Evolutionary conservation across 1,284 basidiomycete genomes (phyloP), one percentile per base, ranked within the genome.

Genomic region (Bjerkandera adusta): DNA sequence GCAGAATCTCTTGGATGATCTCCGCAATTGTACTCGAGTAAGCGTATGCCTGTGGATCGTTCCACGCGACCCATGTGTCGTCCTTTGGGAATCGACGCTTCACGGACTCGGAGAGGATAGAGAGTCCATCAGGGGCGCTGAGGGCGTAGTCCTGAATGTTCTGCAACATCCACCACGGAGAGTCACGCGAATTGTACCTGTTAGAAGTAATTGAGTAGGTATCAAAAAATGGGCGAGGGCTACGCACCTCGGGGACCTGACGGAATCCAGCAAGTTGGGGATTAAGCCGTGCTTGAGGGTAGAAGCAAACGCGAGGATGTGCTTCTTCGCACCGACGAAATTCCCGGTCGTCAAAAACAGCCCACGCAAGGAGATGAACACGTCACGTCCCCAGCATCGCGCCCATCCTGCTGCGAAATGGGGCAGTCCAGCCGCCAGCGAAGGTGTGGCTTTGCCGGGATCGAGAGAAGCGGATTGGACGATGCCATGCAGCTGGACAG

Each of bases 81-180:
- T 97, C 89, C 58, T 81, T 77, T 0, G 96, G 96, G 76, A 99
- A 99, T 22, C 96, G 83, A 20, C 96, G 81, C 63, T 85, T 91
- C 47, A 98, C 86, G 2, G 75, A 70, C 60, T 96, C 93, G 1
- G 81, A 74, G 33, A 99, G 78, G 47, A 99, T 79, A 0, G 82
- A 71, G 27, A 89, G 64, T 2, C 97, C 96, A 53, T 92, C 85
- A 0, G 95, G 92, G 1, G 89, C 91, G 68, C 81, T 86, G 48
- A 72, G 73, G 32, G 83, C 85, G 65, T 97, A 98, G 67, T 98
- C 94, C 63, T 98, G 96, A 48, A 98, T 96, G 61, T 92, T 97
- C 65, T 99, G 96, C 48, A 97, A 68, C 88, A 98, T 97, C 91
- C 94, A 99, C 96, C 94, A 97, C 22, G 92, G 91, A 5, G 89